Evolutionary conservation across 2,329 filamentous ascomycete genomes (phyloP).

Genomic region (Scleromitrula shiraiana): DNA sequence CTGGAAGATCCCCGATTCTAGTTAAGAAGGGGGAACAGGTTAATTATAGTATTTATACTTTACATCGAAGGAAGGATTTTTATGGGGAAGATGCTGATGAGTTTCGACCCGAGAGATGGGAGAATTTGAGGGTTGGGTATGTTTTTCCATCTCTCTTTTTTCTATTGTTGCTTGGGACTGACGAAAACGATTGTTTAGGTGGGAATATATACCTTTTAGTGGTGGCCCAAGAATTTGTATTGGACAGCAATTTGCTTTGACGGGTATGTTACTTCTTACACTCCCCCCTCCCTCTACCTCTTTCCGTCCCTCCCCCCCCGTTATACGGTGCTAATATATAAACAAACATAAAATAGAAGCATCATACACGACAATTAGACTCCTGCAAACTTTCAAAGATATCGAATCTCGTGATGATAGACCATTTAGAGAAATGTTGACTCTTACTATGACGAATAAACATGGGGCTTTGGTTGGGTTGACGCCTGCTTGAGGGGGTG

Average conservation of each 20-base stretch:
- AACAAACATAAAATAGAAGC: slow-evolving; percentile 35
- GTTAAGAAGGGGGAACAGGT: slow-evolving; percentile 22
- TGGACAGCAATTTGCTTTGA: slow-evolving; percentile 37
- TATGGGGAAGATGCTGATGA: slow-evolving; percentile 52
- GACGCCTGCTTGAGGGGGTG: slow-evolving; percentile 17
- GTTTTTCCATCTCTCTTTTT: too few species aligned
- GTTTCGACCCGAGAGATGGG: slow-evolving; percentile 24
- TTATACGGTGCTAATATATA: slow-evolving; percentile 25
- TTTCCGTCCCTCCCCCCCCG: slow-evolving; percentile 19
- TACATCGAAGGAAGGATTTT: slow-evolving; percentile 40
- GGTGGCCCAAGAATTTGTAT: slow-evolving; percentile 63
- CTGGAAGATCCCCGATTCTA: slow-evolving; percentile 27
- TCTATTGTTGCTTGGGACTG: too few species aligned
- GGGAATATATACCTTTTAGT: slow-evolving; percentile 73
- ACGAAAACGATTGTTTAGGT: slow-evolving; percentile 40
- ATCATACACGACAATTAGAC: slow-evolving; percentile 27
- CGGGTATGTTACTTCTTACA: slow-evolving; percentile 6
- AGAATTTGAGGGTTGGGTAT: slow-evolving; percentile 24
- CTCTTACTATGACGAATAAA: slow-evolving; percentile 19
- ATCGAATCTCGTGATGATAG: slow-evolving; percentile 22
- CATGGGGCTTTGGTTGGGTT: slow-evolving; percentile 21
- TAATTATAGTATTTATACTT: slow-evolving; percentile 20
- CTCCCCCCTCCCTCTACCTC: slow-evolving; percentile 19
- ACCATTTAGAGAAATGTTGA: slow-evolving; percentile 16
- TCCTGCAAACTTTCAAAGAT: slow-evolving; percentile 27